Evolutionary conservation across 306 rosid species (phyloP), one percentile per base, ranked within the genome.

Genomic region (Astragalus glycyphyllos): DNA sequence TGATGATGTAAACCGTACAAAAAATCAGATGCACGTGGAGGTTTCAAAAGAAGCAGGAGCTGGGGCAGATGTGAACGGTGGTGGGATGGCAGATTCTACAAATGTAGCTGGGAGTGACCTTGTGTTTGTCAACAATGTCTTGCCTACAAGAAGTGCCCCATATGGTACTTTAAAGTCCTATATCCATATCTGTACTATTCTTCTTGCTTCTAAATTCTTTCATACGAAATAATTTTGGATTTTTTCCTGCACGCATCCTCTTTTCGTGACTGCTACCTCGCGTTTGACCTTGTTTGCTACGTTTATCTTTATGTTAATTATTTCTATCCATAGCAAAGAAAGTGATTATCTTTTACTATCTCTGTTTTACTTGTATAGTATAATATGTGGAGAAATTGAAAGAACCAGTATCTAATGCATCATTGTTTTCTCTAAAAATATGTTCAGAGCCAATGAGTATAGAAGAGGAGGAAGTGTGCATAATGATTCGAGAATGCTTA

Each of bases 391-490:
- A 38, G 15, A 65, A 49, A 54, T 46, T 45, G 50, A 4, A 16
- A 20, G 9, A 56, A 55, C 32, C 15, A 44, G 61, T 44, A 13
- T 82, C 12, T 79, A 34, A 66, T 75, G 45, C 55, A 67, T 63
- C 73, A 8, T 29, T 69, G 49, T 59, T 63, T 34, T 31, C 53
- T 35, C 12, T 38, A 49, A 59, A 44, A 71, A 76, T 32, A 11
- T 47, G 44, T 79, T 66, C 76, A 83, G 86, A 75, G 73, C 64
- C 81, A 7, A 46, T 67, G 58, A 83, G 71, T 71, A 54, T 75
- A 41, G 84, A 83, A 75, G 86, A 83, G 35, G 81, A 83, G 66
- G 86, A 83, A 75, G 86, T 79, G 10, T 71, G 84, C 79, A 75
- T 75, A 71, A 79, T 79, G 84, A 55, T 83, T 56, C 64, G 74